Percentiles rank a stretch among this genome's conserved stretches.
Conservation (phyloP, 495 filamentous ascomycete species). For the Chaetomidium leptoderma region DNA sequence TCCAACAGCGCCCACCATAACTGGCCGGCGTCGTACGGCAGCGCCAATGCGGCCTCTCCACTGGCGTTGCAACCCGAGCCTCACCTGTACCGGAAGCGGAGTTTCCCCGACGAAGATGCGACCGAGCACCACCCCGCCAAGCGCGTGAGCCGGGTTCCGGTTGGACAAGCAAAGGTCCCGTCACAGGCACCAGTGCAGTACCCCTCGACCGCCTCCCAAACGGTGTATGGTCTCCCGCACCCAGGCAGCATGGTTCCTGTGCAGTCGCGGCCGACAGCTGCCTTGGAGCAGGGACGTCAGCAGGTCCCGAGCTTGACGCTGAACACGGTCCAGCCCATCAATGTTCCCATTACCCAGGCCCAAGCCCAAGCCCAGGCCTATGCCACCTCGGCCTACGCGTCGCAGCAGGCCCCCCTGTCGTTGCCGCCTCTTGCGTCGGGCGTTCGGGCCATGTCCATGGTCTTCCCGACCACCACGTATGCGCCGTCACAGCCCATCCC, state of each 20-base stretch:
- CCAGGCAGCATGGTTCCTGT: constrained; percentile 27
- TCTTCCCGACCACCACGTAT: constrained; percentile 38
- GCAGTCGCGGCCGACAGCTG: not conserved
- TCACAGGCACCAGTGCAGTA: constrained; percentile 19
- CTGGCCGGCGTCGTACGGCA: constrained; percentile 38
- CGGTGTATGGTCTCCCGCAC: constrained; percentile 36
- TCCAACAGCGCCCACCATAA: constrained; percentile 17
- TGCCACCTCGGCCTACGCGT: constrained; percentile 26
- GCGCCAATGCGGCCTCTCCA: constrained; percentile 47
- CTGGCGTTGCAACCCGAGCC: constrained; percentile 47
- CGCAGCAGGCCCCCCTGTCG: constrained; percentile 37
- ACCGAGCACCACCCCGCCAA: constrained; percentile 69
- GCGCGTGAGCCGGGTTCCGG: constrained; percentile 43
- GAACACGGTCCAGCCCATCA: constrained; percentile 31
- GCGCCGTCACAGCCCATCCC: constrained; percentile 28
- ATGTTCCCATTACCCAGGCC: constrained; percentile 18
- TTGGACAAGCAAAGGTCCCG: constrained; percentile 16
- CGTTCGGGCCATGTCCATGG: constrained; percentile 49
- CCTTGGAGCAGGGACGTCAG: constrained; percentile 30
- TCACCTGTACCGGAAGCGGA: constrained; percentile 59
- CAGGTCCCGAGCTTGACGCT: constrained; percentile 43
- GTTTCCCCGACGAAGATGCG: constrained; percentile 57
- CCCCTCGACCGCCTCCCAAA: constrained; percentile 32
- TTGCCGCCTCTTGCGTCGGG: constrained; percentile 44
- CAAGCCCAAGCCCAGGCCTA: constrained; percentile 19